These are phyloP conservation scores for Alternaria brassicae DNA, from an alignment of 2,329 filamentous ascomycete species.

Conservation along the genomic window DNA sequence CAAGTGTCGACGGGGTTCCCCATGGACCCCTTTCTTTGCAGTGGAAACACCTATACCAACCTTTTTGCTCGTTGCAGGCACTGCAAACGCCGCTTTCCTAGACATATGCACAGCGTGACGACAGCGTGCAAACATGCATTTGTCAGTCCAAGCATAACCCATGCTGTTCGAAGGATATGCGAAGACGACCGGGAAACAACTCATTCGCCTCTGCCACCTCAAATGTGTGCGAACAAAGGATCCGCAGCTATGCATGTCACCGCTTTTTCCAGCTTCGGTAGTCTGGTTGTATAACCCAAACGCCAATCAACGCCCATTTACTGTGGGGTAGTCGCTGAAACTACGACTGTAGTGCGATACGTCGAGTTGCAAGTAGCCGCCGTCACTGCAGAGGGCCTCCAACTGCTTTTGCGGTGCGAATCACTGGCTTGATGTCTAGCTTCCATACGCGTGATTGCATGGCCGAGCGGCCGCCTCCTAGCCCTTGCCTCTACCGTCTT, in stretches of 20 bases:
- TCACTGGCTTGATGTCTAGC: slow-evolving; percentile 26
- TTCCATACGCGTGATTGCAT: slow-evolving; percentile 23
- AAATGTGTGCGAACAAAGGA: slow-evolving; percentile 39
- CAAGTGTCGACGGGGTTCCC: slow-evolving; percentile 7
- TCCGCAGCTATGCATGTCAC: slow-evolving; percentile 44
- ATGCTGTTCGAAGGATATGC: slow-evolving; percentile 20
- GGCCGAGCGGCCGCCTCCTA: slow-evolving; percentile 30
- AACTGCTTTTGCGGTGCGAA: slow-evolving; percentile 29
- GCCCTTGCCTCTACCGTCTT: slow-evolving; percentile 28
- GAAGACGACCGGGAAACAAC: slow-evolving; percentile 24
- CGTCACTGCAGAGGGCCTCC: slow-evolving; percentile 41
- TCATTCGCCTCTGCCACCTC: slow-evolving; percentile 30
- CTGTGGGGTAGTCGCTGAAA: slow-evolving; percentile 30
- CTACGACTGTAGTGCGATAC: slow-evolving; percentile 43
- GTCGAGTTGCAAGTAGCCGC: slow-evolving; percentile 37
- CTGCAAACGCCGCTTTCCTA: background rate
- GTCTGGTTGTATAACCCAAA: slow-evolving; percentile 34
- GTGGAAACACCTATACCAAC: background rate
- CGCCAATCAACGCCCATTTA: slow-evolving; percentile 32
- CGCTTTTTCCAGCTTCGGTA: slow-evolving; percentile 32
- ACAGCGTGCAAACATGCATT: slow-evolving; percentile 9
- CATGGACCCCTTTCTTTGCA: slow-evolving; percentile 8
- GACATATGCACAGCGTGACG: slow-evolving; percentile 10
- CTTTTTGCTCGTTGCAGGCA: background rate
- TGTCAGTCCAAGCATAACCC: slow-evolving; percentile 18